Conservation (phyloP, 306 rosid species). For the Boehmeria nivea region DNA sequence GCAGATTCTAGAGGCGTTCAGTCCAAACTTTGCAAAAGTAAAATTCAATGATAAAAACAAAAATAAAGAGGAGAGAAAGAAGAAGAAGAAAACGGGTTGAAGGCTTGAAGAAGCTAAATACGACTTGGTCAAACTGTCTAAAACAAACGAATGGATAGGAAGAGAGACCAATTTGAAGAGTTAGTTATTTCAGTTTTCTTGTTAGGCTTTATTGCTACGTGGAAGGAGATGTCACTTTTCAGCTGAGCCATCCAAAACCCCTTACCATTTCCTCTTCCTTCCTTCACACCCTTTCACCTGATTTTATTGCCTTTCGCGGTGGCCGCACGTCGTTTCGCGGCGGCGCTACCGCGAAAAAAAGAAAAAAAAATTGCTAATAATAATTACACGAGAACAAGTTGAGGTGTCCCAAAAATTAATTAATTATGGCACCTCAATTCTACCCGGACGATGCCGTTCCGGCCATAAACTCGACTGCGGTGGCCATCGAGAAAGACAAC, state of each 20-base stretch:
- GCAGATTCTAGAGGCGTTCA: no score
- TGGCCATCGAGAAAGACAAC: conserved; percentile 77
- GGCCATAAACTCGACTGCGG: conserved; percentile 46
- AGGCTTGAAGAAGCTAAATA: background rate
- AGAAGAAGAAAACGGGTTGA: background rate
- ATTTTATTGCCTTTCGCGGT: background rate
- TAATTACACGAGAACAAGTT: no score
- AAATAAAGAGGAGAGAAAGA: background rate
- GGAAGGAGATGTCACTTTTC: conserved; percentile 14
- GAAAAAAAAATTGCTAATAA: no score
- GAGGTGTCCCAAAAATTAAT: no score
- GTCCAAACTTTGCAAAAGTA: no score
- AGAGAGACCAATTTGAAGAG: conserved; percentile 11
- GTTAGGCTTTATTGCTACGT: conserved; percentile 1
- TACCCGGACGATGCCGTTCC: conserved; percentile 22
- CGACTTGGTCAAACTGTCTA: conserved; percentile 26
- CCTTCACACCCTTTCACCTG: background rate
- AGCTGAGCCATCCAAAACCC: background rate
- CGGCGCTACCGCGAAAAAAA: background rate
- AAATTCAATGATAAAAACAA: no score
- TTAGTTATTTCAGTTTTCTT: conserved; percentile 28
- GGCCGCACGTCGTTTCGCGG: background rate
- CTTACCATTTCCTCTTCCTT: background rate
- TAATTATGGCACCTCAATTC: conserved; percentile 29
- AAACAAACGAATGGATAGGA: conserved; percentile 30